Evolutionary conservation across 139 green algal species (phyloP).

Genomic region (Raphidocelis subcapitata): DNA sequence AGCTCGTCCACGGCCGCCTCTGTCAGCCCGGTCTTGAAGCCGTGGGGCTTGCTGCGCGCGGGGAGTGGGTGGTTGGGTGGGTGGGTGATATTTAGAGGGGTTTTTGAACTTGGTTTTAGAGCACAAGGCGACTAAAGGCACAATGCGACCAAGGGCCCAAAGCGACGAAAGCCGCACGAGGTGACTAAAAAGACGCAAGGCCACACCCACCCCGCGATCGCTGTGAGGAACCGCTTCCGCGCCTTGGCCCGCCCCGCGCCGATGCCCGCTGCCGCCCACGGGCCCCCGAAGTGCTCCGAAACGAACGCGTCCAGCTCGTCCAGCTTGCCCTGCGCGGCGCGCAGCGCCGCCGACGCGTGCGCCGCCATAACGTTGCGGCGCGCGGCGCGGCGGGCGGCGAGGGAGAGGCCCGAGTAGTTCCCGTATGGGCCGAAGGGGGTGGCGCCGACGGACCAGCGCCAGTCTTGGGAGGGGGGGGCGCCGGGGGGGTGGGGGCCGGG

Average conservation of each 20-base stretch:
- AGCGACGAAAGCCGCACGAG: too few relatives aligned
- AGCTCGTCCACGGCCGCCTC: too few relatives aligned
- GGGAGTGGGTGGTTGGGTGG: too few relatives aligned
- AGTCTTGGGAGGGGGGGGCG: slow-evolving; percentile 25
- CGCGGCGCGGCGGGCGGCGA: neutral
- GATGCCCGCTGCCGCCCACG: slow-evolving; percentile 18
- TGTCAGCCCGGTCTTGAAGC: too few relatives aligned
- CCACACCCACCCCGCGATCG: too few relatives aligned
- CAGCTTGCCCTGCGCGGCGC: slow-evolving; percentile 14
- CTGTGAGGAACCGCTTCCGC: too few relatives aligned
- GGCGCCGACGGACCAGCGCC: slow-evolving; percentile 48
- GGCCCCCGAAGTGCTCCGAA: slow-evolving; percentile 21
- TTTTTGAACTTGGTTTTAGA: too few relatives aligned
- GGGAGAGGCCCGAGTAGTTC: slow-evolving; percentile 30
- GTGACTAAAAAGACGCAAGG: too few relatives aligned
- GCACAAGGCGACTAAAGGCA: too few relatives aligned
- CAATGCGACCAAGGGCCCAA: too few relatives aligned
- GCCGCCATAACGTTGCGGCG: slow-evolving; percentile 26
- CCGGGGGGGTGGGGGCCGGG: neutral
- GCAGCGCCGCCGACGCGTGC: slow-evolving; percentile 3
- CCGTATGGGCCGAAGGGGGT: slow-evolving; percentile 47
- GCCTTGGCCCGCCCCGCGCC: neutral
- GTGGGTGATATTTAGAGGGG: too few relatives aligned
- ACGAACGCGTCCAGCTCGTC: slow-evolving; percentile 28
- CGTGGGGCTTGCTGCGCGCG: too few relatives aligned